phyloP scores from a whole-genome alignment of 805 yeast genomes.

The Candida vartiovaarae region DNA sequence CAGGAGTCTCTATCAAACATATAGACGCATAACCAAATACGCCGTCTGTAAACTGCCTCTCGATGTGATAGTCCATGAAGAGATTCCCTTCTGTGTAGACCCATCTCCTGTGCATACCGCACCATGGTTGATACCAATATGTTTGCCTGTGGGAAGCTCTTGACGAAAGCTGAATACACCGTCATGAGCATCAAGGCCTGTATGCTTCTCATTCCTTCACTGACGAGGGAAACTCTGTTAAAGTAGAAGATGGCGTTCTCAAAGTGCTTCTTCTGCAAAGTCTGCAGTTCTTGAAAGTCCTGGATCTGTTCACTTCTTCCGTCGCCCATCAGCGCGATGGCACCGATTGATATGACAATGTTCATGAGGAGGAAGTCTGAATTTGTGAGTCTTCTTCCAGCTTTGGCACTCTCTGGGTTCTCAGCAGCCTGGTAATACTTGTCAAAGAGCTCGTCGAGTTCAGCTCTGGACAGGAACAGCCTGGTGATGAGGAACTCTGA shows the following conservation, averaged over 20 bases:
- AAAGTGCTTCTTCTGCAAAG: conserved; percentile 25
- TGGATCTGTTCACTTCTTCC: background rate
- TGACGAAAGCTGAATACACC: conserved; percentile 27
- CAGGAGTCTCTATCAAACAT: conserved; percentile 38
- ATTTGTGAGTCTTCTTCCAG: conserved; percentile 12
- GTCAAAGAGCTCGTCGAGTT: conserved; percentile 14
- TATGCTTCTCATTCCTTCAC: conserved; percentile 45
- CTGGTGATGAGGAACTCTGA: conserved; percentile 4
- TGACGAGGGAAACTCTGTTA: conserved; percentile 39
- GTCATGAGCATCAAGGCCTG: conserved; percentile 46
- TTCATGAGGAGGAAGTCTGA: conserved; percentile 30
- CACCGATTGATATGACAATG: conserved; percentile 21
- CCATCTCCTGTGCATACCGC: conserved; percentile 49
- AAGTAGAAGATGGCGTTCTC: conserved; percentile 44
- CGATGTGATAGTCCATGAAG: conserved; percentile 28
- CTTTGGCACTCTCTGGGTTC: conserved; percentile 1
- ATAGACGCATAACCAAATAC: conserved; percentile 45
- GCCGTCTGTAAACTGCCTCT: conserved; percentile 33
- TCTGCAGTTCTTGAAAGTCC: conserved; percentile 7
- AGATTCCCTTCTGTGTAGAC: conserved; percentile 45
- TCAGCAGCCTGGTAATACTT: conserved; percentile 10
- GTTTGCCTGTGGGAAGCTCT: conserved; percentile 36
- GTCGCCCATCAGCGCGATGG: conserved; percentile 3
- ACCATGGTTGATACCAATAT: conserved; percentile 39
- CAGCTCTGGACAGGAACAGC: conserved; percentile 11